Base-by-base conservation (phyloP, 2,329 filamentous ascomycete genomes). In the Cryphonectria nitschkei region DNA sequence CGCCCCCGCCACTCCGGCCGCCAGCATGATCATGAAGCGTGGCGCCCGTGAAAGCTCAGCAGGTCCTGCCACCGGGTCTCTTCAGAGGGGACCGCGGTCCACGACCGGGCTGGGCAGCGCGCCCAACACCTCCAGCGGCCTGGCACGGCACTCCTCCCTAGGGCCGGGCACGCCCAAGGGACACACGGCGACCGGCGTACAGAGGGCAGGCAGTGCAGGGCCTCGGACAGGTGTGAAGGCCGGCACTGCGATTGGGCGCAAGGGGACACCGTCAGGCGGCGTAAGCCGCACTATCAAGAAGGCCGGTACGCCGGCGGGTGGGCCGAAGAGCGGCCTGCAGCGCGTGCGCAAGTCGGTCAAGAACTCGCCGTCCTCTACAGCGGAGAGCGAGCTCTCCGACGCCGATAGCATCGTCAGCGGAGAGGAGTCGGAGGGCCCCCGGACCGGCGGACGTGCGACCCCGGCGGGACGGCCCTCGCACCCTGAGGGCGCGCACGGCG, bases 301-400 rank as follows among this genome's bases (percentile, higher is more conserved):
- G 78, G 81, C 80, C 41, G 81, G 80, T 43, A 81, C 80, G 52
- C 82, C 72, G 73, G 81, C 52, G 34, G 77, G 66, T 70, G 76
- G 75, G 76, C 77, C 69, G 74, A 91, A 91, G 76, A 90, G 89
- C n/a, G 86, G 85, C 13, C 80, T 91, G 3, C 89, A 88, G 34
- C 86, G 89, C 41, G 85, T 91, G 37, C 91, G 90, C 80, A 88
- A 87, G 74, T 86, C 81, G 60, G 84, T 82, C 62, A 87, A 89
- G 77, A 88, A 88, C 73, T 91, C 89, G 2, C 88, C 89, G 2
- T 88, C 87, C 5, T 89, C 88, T 4, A 88, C 87, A 7, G 88
- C 85, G 66, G 89, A 91, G 72, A 90, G 88, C 75, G 89, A 91
- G 76, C 83, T 91, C 56, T 91, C 89, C 0, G 89, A 91, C 67